These are phyloP conservation scores for Pleurozium schreberi DNA, from an alignment of 225 moss, liverwort and hornwort genomes.

Conservation along the genomic window DNA sequence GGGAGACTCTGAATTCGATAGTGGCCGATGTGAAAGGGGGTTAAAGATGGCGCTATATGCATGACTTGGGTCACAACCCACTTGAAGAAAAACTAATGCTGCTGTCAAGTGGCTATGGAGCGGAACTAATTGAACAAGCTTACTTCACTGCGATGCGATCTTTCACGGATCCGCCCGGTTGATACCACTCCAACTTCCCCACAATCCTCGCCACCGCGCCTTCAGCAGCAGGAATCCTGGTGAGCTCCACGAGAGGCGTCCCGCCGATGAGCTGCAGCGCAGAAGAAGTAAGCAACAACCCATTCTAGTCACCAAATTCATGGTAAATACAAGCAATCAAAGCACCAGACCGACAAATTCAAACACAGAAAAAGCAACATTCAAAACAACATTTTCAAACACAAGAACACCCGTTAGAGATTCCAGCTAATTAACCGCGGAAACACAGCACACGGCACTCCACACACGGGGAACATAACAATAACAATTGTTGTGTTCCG, in stretches of 20 bases:
- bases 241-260: slow-evolving; percentile 63
- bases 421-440: not conserved
- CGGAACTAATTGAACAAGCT: not conserved
- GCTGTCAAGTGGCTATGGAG: not conserved
- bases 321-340: not conserved
- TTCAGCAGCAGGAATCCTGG: slow-evolving; percentile 42
- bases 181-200: slow-evolving; percentile 61
- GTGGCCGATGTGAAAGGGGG: not conserved
- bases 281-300: not conserved
- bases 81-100: not conserved
- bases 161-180: slow-evolving; percentile 66
- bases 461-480: not conserved
- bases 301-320: not conserved
- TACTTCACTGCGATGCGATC: slow-evolving; percentile 65
- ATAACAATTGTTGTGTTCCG: not conserved
- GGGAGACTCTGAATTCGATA: not conserved
- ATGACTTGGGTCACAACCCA: not conserved
- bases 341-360: not conserved
- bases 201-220: slow-evolving; percentile 53
- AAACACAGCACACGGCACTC: too few relatives aligned
- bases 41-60: not conserved
- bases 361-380: not conserved
- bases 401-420: not conserved
- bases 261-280: slow-evolving; percentile 39
- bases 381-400: not conserved